Base-by-base conservation (phyloP, 176 grass and related monocot genomes). In the Hordeum marinum region DNA sequence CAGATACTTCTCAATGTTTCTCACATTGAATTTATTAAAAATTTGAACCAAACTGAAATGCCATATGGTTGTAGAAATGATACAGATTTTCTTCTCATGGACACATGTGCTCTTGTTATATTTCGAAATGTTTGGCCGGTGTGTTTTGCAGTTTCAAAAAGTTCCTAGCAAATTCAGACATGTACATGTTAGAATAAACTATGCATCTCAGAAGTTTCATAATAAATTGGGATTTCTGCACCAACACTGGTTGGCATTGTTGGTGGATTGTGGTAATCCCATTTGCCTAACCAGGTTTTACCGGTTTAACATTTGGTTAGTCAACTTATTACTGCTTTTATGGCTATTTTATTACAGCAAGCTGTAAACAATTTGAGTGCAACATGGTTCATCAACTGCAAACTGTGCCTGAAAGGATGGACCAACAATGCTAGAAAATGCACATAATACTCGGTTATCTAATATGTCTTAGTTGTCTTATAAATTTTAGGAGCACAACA, bases 21-120 rank as follows among this genome's bases (percentile, higher is more conserved):
- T 80, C 36, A 18, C 60, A 29, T 68, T 75, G 21, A 59, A 42
- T 71, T 82, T 83, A n/a, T 63, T 77, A 52, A 68, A 63, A 79
- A 59, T 42, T 46, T 6, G 32, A 83, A 39, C 4, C 13, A 67
- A 50, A 58, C 41, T 7, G 17, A 78, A 77, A 37, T 55, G 21
- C 5, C 9, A 46, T 77, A 35, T 10, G 40, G 8, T 57, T 80
- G 31, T 12, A 68, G 41, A 63, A 79, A 31, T 75, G 25, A 6
- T 3, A 29, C 14, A 1, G 15, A 20, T 29, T 75, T 75, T 75
- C 8, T 75, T 50, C 25, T 75, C 14, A 13, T 50, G 24, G 27
- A 24, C 25, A 75, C 71, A 50, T 75, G 14, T 29, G 71, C 71
- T 75, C 71, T 75, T 75, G 8, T 75, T 50, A 31, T 50, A 31